Evolutionary conservation across 495 filamentous ascomycete species (phyloP), one percentile per base, ranked within the genome.

Genomic region (Penicillium bovifimosum): DNA sequence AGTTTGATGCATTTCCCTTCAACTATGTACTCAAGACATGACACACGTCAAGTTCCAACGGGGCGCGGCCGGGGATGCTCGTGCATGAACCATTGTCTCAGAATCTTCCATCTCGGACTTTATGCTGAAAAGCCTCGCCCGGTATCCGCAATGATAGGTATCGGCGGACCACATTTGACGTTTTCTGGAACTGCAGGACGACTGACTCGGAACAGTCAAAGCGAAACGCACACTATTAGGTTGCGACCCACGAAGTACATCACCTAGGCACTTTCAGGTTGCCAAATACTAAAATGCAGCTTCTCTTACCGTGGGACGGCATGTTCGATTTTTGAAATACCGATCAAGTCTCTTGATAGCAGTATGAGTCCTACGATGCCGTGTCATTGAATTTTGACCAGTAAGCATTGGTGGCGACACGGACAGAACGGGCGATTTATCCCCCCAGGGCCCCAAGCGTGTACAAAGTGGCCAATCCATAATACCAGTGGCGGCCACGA

Each of bases 11-110:
- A 10, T 34, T n/a, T 26, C n/a, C 7, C 5, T 24, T 28, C 20
- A 10, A 26, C 50, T 24, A 17, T n/a, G n/a, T n/a, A n/a, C 2
- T 5, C 32, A 38, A 39, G 9, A 8, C n/a, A 8, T n/a, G 50
- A 36, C 50, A 32, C 50, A 45, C 41, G 40, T 52, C 50, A 34
- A 36, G 50, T 52, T 41, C 45, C 41, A 34, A 41, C 32, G 14
- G 38, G 24, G 38, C 28, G 33, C 14, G 27, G 2, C 1, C 20
- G 17, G 13, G 13, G 6, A n/a, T 7, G 32, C 34, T 17, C 11
- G 13, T 32, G 13, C 41, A 43, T 43, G 14, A 24, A 41, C 8
- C 14, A 20, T 24, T 24, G 34, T 42, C 43, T 26, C 32, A 36
- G 26, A 42, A 24, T n/a, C 28, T 42, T 28, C n/a, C 20, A 42